Evolutionary conservation across 2,329 filamentous ascomycete species (phyloP).

Genomic region (Fusarium sp.): DNA sequence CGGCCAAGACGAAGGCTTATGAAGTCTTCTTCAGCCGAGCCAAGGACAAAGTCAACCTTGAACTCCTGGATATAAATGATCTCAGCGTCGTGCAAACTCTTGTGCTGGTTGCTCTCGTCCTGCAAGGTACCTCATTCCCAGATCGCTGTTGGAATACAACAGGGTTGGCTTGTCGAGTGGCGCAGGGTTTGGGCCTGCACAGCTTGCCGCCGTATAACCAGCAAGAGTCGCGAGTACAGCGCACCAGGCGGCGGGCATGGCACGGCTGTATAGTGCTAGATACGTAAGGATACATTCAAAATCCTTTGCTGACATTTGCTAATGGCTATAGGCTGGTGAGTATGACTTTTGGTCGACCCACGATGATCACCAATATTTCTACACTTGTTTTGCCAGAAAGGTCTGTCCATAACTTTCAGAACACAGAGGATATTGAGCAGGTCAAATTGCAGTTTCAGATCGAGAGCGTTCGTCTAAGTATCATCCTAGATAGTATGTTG

Average conservation of each 20-base stretch:
- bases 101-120: fast-evolving
- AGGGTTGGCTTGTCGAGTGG: background rate
- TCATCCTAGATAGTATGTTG: background rate
- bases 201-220: background rate
- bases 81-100: background rate
- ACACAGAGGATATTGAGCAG: fast-evolving
- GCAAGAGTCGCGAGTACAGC: background rate
- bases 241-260: background rate
- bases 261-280: background rate
- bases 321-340: background rate
- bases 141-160: background rate
- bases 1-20: background rate
- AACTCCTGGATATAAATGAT: background rate
- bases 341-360: background rate
- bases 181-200: background rate
- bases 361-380: background rate
- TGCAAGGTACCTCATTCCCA: background rate
- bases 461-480: background rate
- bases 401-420: fast-evolving
- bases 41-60: background rate
- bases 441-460: background rate
- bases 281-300: background rate
- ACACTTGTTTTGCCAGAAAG: background rate
- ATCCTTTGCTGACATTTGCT: background rate
- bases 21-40: background rate